These are phyloP conservation scores for Arctostaphylos glauca DNA, from an alignment of 148 eudicot genomes.

Conservation along the genomic window DNA sequence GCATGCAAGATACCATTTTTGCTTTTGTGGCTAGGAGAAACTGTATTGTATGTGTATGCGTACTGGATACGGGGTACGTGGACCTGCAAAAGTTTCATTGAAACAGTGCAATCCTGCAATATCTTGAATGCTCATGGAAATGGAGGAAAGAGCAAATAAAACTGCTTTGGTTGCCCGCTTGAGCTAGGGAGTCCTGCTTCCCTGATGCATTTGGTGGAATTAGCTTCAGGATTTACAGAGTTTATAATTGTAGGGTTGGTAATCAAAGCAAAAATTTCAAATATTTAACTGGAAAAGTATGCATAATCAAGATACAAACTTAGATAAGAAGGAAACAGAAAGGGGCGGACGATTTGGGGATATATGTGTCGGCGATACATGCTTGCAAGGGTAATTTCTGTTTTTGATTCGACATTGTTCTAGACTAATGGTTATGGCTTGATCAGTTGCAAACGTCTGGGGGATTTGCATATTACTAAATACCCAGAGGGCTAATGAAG, in stretches of 20 bases:
- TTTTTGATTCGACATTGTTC: neutral
- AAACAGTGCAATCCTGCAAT: neutral
- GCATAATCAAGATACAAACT: neutral
- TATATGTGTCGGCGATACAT: neutral
- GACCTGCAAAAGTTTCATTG: neutral
- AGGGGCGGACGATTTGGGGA: neutral
- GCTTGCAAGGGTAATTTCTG: neutral
- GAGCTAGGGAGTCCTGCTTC: neutral
- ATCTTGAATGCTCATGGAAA: neutral
- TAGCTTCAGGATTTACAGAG: neutral
- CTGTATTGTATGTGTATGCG: neutral
- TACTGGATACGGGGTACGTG: neutral
- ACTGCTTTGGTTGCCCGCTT: neutral
- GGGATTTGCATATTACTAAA: neutral
- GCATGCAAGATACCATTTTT: constrained; percentile 30
- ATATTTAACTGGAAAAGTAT: neutral
- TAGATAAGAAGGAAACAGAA: neutral
- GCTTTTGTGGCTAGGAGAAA: constrained; percentile 27
- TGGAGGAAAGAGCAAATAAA: neutral
- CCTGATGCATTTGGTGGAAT: no score
- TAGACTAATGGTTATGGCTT: neutral
- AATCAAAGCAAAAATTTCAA: neutral
- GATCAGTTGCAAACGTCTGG: neutral
- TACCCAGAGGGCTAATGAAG: neutral
- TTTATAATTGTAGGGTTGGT: neutral